These are phyloP conservation scores for Sclerotinia spermophila DNA, from an alignment of 2,329 filamentous ascomycete genomes.

Conservation along the genomic window DNA sequence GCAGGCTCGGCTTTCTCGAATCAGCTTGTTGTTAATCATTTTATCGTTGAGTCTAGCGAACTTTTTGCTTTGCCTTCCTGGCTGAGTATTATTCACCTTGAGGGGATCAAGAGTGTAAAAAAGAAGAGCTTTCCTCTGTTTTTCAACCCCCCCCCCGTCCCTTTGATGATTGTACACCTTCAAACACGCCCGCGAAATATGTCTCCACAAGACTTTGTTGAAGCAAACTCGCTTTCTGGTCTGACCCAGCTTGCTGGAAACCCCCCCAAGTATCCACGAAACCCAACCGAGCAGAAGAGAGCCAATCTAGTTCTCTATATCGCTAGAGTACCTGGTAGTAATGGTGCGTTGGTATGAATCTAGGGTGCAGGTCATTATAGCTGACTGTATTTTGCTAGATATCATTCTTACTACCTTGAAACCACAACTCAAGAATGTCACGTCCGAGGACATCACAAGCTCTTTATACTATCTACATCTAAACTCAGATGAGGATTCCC, in stretches of 20 bases:
- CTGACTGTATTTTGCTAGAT: conserved; percentile 21
- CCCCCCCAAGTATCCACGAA: conserved; percentile 80
- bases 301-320: conserved; percentile 84
- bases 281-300: conserved; percentile 64
- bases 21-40: background rate
- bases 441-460: conserved; percentile 77
- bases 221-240: conserved; percentile 78
- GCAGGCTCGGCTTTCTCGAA: background rate
- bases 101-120: background rate
- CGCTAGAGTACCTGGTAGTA: conserved; percentile 84
- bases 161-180: background rate
- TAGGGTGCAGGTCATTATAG: conserved; percentile 10
- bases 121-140: background rate
- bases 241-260: conserved; percentile 80
- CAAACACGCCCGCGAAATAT: conserved; percentile 10
- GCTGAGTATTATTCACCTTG: background rate
- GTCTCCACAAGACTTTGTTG: conserved; percentile 44
- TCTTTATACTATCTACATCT: conserved; percentile 92
- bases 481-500: conserved; percentile 56
- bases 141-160: background rate
- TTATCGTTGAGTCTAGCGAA: background rate
- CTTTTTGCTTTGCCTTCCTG: conserved; percentile 1
- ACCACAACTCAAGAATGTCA: conserved; percentile 83
- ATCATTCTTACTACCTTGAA: conserved; percentile 74
- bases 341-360: conserved; percentile 53